Percentiles rank a stretch among this genome's conserved stretches.
Evolutionary conservation across 495 filamentous ascomycete species (phyloP).

Genomic region (Stereocaulon alpinum): DNA sequence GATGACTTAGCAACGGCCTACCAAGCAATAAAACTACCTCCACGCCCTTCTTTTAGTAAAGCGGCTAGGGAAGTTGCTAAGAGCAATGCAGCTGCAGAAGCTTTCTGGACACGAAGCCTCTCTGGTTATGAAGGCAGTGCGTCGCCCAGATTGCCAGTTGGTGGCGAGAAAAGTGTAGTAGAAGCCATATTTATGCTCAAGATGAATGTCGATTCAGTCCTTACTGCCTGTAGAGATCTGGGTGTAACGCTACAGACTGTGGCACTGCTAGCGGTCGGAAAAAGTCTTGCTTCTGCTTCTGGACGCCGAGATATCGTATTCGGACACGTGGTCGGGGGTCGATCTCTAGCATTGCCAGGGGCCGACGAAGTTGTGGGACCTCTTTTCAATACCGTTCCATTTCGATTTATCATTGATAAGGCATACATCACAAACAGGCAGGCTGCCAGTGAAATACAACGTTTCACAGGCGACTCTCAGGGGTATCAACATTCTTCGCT

Average conservation of each 20-base stretch:
- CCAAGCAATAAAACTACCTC: background rate
- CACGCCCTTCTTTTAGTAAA: conserved; percentile 12
- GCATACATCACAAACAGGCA: conserved; percentile 6
- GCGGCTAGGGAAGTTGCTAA: conserved; percentile 13
- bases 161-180: background rate
- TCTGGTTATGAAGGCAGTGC: background rate
- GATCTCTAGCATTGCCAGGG: conserved; percentile 52
- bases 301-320: conserved; percentile 24
- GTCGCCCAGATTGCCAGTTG: background rate
- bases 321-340: conserved; percentile 52
- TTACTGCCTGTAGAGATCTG: conserved; percentile 12
- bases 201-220: conserved; percentile 10
- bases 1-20: conserved; percentile 30
- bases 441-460: conserved; percentile 17
- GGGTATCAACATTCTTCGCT: conserved; percentile 25
- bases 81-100: conserved; percentile 20
- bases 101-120: conserved; percentile 34
- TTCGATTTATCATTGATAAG: conserved; percentile 37
- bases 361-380: conserved; percentile 69
- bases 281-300: conserved; percentile 16
- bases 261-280: conserved; percentile 22
- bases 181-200: conserved; percentile 12
- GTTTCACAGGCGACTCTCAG: conserved; percentile 18
- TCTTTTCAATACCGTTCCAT: conserved; percentile 84
- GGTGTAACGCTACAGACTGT: conserved; percentile 24